Evolutionary conservation across 768 basidiomycete species (phyloP).

Genomic region (Atractiella rhizophila): DNA sequence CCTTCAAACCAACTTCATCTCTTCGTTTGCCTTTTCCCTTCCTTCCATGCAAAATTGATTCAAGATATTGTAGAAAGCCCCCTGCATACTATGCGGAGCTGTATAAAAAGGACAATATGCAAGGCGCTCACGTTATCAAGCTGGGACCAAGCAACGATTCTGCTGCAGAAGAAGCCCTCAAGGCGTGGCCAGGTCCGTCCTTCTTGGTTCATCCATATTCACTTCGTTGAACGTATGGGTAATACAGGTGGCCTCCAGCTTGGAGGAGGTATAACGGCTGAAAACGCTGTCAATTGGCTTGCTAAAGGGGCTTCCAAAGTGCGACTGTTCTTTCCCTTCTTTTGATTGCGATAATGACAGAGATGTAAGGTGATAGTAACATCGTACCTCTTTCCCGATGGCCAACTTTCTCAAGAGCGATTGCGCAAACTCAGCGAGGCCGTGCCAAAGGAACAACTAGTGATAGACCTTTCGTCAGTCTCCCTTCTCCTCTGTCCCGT

Average conservation of each 20-base stretch:
- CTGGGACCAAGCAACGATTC: constrained; percentile 69
- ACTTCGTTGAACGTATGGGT: background rate
- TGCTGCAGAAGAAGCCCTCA: constrained; percentile 61
- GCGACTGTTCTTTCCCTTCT: background rate
- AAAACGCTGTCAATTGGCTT: constrained; percentile 63
- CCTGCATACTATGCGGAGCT: constrained; percentile 54
- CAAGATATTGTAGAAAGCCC: constrained; percentile 22
- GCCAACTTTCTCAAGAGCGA: constrained; percentile 47
- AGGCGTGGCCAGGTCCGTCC: constrained; percentile 55
- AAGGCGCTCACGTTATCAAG: constrained; percentile 88
- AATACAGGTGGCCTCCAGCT: constrained; percentile 51
- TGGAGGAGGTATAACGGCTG: constrained; percentile 67
- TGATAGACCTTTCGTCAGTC: constrained; percentile 73
- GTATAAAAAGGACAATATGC: constrained; percentile 41
- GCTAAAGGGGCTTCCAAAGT: constrained; percentile 76
- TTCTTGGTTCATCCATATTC: background rate
- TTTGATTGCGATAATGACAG: background rate
- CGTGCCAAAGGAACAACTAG: constrained; percentile 62
- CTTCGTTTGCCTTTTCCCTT: constrained; percentile 35
- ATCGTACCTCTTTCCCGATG: constrained; percentile 73
- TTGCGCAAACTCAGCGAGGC: constrained; percentile 35
- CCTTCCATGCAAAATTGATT: background rate
- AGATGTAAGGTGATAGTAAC: constrained; percentile 75
- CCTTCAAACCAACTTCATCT: constrained; percentile 75
- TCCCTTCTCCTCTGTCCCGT: background rate